Percentiles rank a stretch among this genome's conserved stretches.
Conservation (phyloP, 2,329 filamentous ascomycete species). For the Botryotinia globosa region DNA sequence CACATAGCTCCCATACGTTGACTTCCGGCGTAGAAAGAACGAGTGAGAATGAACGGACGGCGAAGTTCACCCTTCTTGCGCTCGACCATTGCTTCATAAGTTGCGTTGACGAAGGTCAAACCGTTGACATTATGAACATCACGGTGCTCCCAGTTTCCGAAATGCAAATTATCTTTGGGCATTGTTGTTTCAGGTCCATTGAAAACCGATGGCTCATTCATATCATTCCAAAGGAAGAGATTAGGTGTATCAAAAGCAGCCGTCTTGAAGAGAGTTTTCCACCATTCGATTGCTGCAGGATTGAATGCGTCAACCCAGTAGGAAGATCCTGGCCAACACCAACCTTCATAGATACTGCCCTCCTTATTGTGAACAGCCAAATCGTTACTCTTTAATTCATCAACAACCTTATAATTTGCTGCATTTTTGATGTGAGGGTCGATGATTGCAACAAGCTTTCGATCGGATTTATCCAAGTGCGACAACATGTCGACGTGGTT, state of each 20-base stretch:
- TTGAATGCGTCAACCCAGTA: conserved; percentile 97
- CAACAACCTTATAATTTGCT: conserved; percentile 70
- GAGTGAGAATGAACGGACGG: conserved; percentile 88
- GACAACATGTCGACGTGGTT: conserved; percentile 85
- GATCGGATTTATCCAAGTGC: conserved; percentile 77
- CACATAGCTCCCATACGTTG: conserved; percentile 94
- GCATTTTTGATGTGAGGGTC: conserved; percentile 98
- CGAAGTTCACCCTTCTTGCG: conserved; percentile 83
- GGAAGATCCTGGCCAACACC: conserved; percentile 98
- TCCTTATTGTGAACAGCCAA: conserved; percentile 89
- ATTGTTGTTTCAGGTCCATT: conserved; percentile 98
- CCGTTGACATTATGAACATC: conserved; percentile 96
- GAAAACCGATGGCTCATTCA: conserved; percentile 99
- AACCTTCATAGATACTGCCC: conserved; percentile 83
- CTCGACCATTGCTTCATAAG: conserved; percentile 76
- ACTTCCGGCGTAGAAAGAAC: conserved; percentile 86
- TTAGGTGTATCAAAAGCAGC: conserved; percentile 88
- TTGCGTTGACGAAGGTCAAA: conserved; percentile 92
- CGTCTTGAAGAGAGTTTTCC: conserved; percentile 84
- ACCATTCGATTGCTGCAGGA: conserved; percentile 87
- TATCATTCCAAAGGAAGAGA: conserved; percentile 97
- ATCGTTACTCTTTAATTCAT: conserved; percentile 80
- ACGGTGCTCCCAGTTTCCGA: conserved; percentile 91
- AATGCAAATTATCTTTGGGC: conserved; percentile 96
- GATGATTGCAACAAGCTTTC: conserved; percentile 91